These are phyloP conservation scores for Plectosphaerella plurivora DNA, from an alignment of 2,329 filamentous ascomycete species.

Conservation along the genomic window DNA sequence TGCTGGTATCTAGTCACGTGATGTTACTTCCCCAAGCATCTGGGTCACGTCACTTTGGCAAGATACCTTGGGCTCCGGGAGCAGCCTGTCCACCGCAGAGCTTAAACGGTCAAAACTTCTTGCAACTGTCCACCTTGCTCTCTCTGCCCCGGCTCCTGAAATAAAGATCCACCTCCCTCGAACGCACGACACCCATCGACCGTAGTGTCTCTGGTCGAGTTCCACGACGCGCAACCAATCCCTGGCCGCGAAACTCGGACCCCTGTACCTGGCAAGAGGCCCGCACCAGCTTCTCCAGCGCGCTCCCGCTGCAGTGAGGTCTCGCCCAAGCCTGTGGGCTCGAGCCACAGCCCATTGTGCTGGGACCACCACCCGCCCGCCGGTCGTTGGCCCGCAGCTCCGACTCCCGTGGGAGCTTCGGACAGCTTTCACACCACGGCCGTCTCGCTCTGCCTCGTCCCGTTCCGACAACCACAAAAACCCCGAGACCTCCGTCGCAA, in stretches of 20 bases:
- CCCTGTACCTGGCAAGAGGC: not conserved
- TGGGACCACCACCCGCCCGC: not conserved
- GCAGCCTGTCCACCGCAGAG: no score
- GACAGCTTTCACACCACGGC: conserved; percentile 4
- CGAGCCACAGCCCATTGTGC: not conserved
- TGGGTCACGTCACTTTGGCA: no score
- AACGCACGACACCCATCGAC: no score
- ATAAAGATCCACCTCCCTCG: no score
- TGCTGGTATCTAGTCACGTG: no score
- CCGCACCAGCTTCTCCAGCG: not conserved
- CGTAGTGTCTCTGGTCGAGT: not conserved
- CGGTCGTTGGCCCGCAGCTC: not conserved
- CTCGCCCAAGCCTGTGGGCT: not conserved
- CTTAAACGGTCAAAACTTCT: no score
- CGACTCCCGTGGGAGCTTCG: conserved; percentile 5
- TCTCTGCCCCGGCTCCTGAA: no score
- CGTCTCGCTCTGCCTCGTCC: not conserved
- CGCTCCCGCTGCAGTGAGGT: not conserved
- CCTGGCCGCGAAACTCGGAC: not conserved
- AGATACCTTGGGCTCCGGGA: no score
- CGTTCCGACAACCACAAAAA: no score
- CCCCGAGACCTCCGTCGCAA: no score
- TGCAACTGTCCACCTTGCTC: no score
- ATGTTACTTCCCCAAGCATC: no score
- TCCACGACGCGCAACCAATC: not conserved